Percentiles rank a stretch among this genome's conserved stretches.
Evolutionary conservation across 768 basidiomycete species (phyloP).

Genomic region (Leccinum boreale): DNA sequence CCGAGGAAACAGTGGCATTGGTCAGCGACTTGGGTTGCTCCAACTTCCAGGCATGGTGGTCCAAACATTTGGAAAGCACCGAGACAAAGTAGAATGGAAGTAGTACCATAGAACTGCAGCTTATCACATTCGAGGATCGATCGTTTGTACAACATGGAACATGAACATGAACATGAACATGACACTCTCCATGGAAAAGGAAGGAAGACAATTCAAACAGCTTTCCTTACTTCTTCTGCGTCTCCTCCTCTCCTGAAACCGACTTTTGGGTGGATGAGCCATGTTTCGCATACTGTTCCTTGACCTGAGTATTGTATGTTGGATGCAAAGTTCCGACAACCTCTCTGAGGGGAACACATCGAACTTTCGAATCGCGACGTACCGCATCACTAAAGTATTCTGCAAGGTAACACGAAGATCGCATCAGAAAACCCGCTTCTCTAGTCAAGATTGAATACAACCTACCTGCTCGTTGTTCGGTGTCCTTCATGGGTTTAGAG

Average conservation of each 20-base stretch:
- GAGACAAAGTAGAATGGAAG: constrained; percentile 10
- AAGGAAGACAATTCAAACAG: neutral
- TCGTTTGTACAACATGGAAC: constrained; percentile 5
- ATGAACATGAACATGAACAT: neutral
- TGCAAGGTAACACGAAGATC: neutral
- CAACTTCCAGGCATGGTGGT: constrained; percentile 88
- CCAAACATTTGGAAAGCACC: constrained; percentile 37
- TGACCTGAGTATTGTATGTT: constrained; percentile 8
- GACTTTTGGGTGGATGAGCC: constrained; percentile 10
- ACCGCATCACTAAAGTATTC: constrained; percentile 32
- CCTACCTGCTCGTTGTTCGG: constrained; percentile 45
- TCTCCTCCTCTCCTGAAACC: constrained; percentile 7
- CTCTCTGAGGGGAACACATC: neutral
- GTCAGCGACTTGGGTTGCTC: constrained; percentile 57
- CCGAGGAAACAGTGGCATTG: constrained; percentile 69
- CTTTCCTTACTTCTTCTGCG: neutral
- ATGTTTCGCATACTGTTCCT: constrained; percentile 18
- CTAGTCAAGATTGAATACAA: neutral
- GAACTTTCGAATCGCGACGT: neutral
- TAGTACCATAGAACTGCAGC: neutral
- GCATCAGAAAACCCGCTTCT: neutral
- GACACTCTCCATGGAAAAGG: neutral
- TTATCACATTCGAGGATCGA: neutral
- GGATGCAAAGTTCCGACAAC: no score
- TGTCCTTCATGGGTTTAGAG: constrained; percentile 37